Conservation (phyloP, 2,329 filamentous ascomycete species). For the Penicillium capsulatum region DNA sequence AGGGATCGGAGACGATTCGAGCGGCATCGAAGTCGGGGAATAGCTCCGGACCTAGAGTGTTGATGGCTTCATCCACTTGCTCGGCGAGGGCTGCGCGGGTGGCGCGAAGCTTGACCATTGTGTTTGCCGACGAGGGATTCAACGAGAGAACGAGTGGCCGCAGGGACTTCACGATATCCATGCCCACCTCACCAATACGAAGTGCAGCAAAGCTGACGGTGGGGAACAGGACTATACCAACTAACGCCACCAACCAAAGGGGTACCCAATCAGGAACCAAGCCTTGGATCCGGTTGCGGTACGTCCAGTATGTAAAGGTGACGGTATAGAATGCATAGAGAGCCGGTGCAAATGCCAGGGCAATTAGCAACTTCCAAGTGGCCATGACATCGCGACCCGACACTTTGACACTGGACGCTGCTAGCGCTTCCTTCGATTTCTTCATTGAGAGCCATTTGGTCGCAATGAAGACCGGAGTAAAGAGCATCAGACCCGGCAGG, state of each 20-base stretch:
- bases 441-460: constrained; percentile 76
- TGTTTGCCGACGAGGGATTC: constrained; percentile 78
- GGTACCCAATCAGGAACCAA: constrained; percentile 74
- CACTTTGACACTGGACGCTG: constrained; percentile 82
- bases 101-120: constrained; percentile 70
- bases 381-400: constrained; percentile 86
- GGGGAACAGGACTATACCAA: constrained; percentile 76
- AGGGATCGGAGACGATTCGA: constrained; percentile 59
- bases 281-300: constrained; percentile 78
- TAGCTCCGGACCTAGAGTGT: constrained; percentile 89
- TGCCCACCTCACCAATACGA: constrained; percentile 93
- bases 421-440: constrained; percentile 79
- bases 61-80: constrained; percentile 87
- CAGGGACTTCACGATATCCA: constrained; percentile 96
- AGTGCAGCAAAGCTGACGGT: constrained; percentile 88
- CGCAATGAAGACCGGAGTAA: constrained; percentile 80
- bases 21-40: constrained; percentile 90
- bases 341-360: constrained; percentile 74
- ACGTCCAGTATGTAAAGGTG: constrained; percentile 70
- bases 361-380: constrained; percentile 90
- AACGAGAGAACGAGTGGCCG: constrained; percentile 81
- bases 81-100: constrained; percentile 69
- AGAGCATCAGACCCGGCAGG: constrained; percentile 79
- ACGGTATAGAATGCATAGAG: constrained; percentile 78
- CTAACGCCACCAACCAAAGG: constrained; percentile 69